Base-by-base conservation (phyloP, 2,329 filamentous ascomycete genomes). In the Dendryphion nanum region DNA sequence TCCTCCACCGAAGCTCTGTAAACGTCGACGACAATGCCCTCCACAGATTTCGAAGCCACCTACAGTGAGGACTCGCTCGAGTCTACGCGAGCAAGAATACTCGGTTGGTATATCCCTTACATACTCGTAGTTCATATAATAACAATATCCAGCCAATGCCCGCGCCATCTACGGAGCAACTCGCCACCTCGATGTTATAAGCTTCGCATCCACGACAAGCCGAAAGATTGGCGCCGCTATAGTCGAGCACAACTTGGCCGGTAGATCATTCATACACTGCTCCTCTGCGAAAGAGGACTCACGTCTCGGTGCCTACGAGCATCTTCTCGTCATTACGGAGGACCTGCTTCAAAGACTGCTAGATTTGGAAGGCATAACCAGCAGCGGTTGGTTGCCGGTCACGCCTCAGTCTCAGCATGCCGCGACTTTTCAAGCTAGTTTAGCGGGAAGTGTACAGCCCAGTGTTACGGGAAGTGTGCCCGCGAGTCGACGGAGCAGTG, bases 111-210 rank as follows among this genome's bases (percentile, higher is more conserved):
- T n/a, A 24, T 6, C 24, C 18, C 21, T 23, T 10, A 37, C 28
- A 3, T 14, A 10, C 17, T 18, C 35, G 16, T 12, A 21, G 32
- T 28, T 29, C 37, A 18, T 18, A 5, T 24, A 18, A 29, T 14
- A 14, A 10, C 18, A n/a, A 23, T 24, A 12, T 6, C 2, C 29
- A 59, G 58, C 60, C 44, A 65, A 64, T 45, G 61, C 61, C 26
- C 47, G 51, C 43, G 47, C 59, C 21, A 63, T 65, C 35, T 65
- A 64, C 51, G 61, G 61, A 21, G 42, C 57, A 33, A 57, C 51
- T 43, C 59, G 61, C 24, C 51, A 45, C 47, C 57, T 65, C 50
- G 61, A 65, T 49, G 48, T 63, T 38, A 55, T 65, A 50, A 63
- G 54, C 44, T 64, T 55, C 53, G 55, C 57, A 17, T 51, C 52